Percentiles rank a stretch among this genome's conserved stretches.
Evolutionary conservation across 352 stramenopile genomes (phyloP).

Genomic region (Phytopythium aichiense): DNA sequence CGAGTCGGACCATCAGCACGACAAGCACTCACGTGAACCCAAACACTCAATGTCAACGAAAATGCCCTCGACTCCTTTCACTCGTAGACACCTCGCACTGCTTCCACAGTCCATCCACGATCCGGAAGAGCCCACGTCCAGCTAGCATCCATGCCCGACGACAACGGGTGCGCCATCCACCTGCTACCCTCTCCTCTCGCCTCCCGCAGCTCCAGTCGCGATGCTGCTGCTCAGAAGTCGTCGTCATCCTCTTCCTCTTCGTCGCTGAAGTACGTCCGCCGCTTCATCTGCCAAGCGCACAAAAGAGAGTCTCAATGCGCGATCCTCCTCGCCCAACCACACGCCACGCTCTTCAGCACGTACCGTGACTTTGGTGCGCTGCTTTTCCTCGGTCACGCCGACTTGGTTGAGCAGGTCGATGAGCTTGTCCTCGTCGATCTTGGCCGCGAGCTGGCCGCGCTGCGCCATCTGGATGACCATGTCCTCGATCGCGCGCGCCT

Average conservation of each 20-base stretch:
- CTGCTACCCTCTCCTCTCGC: not conserved
- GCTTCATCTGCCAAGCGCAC: conserved; percentile 62
- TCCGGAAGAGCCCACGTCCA: not conserved
- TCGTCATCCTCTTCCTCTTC: conserved; percentile 85
- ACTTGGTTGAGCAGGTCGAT: conserved; percentile 81
- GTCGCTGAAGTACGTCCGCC: conserved; percentile 85
- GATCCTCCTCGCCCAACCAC: not conserved
- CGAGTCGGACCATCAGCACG: not conserved
- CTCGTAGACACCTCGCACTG: not conserved
- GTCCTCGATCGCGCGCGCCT: conserved; percentile 79
- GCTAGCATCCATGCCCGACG: not conserved
- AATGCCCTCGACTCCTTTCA: not conserved
- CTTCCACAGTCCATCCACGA: not conserved
- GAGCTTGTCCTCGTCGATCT: conserved; percentile 84
- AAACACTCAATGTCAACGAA: not conserved
- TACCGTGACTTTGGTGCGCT: conserved; percentile 88
- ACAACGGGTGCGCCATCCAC: not conserved
- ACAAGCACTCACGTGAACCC: not conserved
- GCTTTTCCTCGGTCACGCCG: conserved; percentile 75
- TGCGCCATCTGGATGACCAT: conserved; percentile 87
- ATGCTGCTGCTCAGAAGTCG: conserved; percentile 23
- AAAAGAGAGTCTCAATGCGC: conserved; percentile 2
- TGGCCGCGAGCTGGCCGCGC: conserved; percentile 67
- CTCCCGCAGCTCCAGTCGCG: not conserved
- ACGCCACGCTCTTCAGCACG: not conserved